phyloP scores from a whole-genome alignment of 2,329 filamentous ascomycete genomes.

The Fusarium decemcellulare region DNA sequence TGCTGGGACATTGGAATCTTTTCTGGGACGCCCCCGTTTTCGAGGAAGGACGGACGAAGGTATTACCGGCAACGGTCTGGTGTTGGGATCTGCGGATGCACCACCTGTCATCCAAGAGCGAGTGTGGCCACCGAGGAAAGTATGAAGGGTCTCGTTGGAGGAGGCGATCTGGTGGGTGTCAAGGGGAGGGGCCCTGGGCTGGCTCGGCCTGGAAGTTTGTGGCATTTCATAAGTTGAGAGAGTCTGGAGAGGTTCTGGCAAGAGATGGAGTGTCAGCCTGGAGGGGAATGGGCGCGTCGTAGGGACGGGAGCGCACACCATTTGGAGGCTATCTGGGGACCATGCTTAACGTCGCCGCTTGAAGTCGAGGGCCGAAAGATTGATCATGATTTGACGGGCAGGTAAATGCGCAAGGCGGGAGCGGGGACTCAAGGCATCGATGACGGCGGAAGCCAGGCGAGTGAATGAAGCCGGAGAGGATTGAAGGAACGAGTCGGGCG shows the following conservation, averaged over 20 bases:
- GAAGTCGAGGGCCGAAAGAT: conserved; percentile 33
- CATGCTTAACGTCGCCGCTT: conserved; percentile 46
- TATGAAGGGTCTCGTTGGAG: conserved; percentile 58
- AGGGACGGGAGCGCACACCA: conserved; percentile 24
- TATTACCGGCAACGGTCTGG: conserved; percentile 17
- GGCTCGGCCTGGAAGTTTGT: conserved; percentile 33
- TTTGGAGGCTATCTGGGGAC: conserved; percentile 30
- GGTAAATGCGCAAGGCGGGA: conserved; percentile 12
- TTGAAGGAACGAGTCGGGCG: background rate
- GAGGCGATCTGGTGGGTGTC: conserved; percentile 51
- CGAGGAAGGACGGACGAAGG: conserved; percentile 30
- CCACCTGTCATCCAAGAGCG: conserved; percentile 48
- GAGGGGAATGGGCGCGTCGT: background rate
- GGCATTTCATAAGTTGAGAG: conserved; percentile 43
- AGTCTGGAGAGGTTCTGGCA: conserved; percentile 21
- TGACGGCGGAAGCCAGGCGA: conserved; percentile 7
- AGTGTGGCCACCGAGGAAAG: conserved; percentile 55
- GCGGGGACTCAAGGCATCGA: conserved; percentile 15
- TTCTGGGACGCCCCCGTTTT: conserved; percentile 39
- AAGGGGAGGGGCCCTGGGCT: conserved; percentile 32
- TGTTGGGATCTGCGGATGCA: conserved; percentile 17
- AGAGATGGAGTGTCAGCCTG: conserved; percentile 15
- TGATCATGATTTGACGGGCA: conserved; percentile 41
- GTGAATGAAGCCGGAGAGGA: conserved; percentile 5
- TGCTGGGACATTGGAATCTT: conserved; percentile 8